phyloP scores from a whole-genome alignment of 805 yeast genomes.

The Spencermartinsiella europaea region DNA sequence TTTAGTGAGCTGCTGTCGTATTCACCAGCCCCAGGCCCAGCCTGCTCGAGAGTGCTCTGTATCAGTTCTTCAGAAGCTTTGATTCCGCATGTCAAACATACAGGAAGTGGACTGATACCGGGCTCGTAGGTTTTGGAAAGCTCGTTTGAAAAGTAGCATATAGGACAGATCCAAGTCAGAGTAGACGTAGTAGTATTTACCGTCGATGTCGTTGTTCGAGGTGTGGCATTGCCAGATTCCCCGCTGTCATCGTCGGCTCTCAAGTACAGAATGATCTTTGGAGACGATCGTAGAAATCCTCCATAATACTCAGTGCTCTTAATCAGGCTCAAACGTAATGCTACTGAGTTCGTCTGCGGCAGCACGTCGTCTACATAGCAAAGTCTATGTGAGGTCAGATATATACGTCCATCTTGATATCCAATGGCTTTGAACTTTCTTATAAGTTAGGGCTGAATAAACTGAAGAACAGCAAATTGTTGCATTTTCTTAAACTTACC shows the following conservation, averaged over 20 bases:
- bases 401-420: conserved; percentile 71
- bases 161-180: conserved; percentile 76
- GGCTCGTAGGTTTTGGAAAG: conserved; percentile 32
- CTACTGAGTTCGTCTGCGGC: conserved; percentile 42
- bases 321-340: conserved; percentile 42
- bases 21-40: not conserved
- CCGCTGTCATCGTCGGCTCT: conserved; percentile 14
- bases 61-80: conserved; percentile 37
- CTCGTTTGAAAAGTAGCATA: conserved; percentile 69
- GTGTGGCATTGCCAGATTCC: not conserved
- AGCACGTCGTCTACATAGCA: conserved; percentile 59
- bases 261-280: conserved; percentile 56
- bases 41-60: conserved; percentile 27
- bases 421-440: conserved; percentile 54
- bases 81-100: conserved; percentile 63
- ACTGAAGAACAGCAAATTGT: not conserved
- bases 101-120: conserved; percentile 34
- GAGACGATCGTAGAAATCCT: conserved; percentile 70
- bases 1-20: not conserved
- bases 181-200: not conserved
- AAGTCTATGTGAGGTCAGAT: conserved; percentile 67
- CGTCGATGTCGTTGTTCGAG: conserved; percentile 10
- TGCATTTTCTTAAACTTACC: too few relatives aligned
- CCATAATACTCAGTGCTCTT: conserved; percentile 36
- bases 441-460: not conserved